Evolutionary conservation across 306 rosid genomes (phyloP), one percentile per base, ranked within the genome.

Genomic region (Prunus fruticosa): DNA sequence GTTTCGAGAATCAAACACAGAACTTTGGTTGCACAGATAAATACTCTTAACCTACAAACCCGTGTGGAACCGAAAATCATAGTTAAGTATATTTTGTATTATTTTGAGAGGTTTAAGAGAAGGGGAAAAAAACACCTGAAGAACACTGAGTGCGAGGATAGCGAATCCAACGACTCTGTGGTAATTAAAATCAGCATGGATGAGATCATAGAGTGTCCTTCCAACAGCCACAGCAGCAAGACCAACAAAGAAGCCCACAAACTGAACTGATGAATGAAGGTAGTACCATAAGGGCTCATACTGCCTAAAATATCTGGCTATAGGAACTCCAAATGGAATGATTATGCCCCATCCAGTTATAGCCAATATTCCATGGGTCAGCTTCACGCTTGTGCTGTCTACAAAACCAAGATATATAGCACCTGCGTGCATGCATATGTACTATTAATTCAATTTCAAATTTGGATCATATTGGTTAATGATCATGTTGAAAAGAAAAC

Each of bases 201-300:
- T 11, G 7, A 20, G 30, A n/a, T 65, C 70, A 2, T 65, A 65
- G 11, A 65, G 27, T 65, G 70, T 38, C 27, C 45, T 65, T 11
- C 70, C 70, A 65, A 65, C 70, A 65, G 70, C 70, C 25, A 65
- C 28, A 65, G 28, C 25, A 65, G 28, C 25, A 41, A 65, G 70
- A 15, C 70, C 70, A n/a, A 41, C 30, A 65, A 65, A 65, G 52
- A 65, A 65, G 2, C 81, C 81, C 28, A 69, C 2, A 64, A 69
- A 69, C 27, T 78, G 81, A 45, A 64, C 30, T 6, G 76, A 60
- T 15, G 76, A 68, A 69, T 78, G 81, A 61, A 78, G 27, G 62
- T 69, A 78, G 43, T 68, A 78, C 76, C 81, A 78, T 1, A 14
- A 2, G 10, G 81, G 70, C 11, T 78, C 71, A 5, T 18, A 1